These are phyloP conservation scores for Fonsecaea multimorphosa DNA, from an alignment of 2,329 filamentous ascomycete species.

Conservation along the genomic window DNA sequence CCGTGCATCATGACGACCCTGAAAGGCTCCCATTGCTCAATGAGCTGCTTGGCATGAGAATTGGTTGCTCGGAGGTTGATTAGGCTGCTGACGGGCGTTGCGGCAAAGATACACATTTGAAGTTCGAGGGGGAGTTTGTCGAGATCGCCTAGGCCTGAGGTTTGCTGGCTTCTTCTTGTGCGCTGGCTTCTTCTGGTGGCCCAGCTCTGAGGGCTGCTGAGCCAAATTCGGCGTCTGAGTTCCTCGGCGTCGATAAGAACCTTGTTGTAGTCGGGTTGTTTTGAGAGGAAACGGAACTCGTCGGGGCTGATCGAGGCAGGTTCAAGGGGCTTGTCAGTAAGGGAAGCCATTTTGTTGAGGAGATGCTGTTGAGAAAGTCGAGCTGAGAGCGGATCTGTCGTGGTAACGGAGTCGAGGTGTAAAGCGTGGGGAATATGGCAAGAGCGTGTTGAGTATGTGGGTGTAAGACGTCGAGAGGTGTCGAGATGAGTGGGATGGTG, in stretches of 20 bases:
- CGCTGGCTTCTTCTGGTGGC: background rate
- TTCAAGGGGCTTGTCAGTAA: constrained; percentile 1
- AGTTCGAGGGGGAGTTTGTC: constrained; percentile 20
- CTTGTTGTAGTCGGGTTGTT: constrained; percentile 20
- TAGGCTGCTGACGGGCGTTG: constrained; percentile 14
- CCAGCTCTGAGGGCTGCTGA: constrained; percentile 5
- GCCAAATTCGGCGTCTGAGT: constrained; percentile 10
- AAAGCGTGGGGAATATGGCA: background rate
- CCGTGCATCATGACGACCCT: constrained; percentile 20
- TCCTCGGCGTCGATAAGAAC: constrained; percentile 13
- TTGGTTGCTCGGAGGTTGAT: constrained; percentile 17
- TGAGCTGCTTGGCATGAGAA: constrained; percentile 16
- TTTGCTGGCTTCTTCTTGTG: background rate
- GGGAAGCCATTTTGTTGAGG: constrained; percentile 7
- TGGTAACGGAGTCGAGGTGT: background rate
- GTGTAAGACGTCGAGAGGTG: background rate
- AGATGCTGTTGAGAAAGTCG: background rate
- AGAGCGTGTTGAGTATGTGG: background rate
- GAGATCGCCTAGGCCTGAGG: constrained; percentile 16
- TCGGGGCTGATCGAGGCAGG: background rate
- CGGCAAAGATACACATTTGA: constrained; percentile 11
- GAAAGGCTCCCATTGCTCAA: constrained; percentile 26
- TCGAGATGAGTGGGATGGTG: background rate
- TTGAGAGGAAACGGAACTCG: constrained; percentile 16
- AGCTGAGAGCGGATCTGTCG: background rate